A percentile compares a stretch with the other conserved stretches of the same genome.
Conservation (phyloP, 2,329 filamentous ascomycete genomes). For the Pyricularia sp. region DNA sequence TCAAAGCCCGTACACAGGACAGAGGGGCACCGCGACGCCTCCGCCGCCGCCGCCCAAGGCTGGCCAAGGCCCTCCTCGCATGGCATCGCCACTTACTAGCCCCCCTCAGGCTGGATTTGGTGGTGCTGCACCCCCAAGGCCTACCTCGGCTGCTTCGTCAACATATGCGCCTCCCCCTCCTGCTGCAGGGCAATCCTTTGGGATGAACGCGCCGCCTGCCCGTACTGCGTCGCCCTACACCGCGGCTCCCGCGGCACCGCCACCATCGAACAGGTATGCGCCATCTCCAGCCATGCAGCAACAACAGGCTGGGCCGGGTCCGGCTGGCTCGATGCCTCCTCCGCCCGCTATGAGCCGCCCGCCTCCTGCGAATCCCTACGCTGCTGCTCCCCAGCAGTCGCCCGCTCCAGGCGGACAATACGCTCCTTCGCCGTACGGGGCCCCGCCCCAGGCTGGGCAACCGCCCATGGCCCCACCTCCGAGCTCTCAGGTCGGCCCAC, state of each 20-base stretch:
- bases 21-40: constrained; percentile 53
- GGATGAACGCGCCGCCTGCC: constrained; percentile 44
- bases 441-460: constrained; percentile 10
- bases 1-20: constrained; percentile 42
- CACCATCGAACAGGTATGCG: constrained; percentile 65
- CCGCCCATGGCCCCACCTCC: constrained; percentile 25
- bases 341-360: constrained; percentile 29
- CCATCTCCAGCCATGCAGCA: constrained; percentile 47
- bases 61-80: constrained; percentile 52
- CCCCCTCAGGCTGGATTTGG: constrained; percentile 26
- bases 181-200: constrained; percentile 16
- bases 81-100: constrained; percentile 57
- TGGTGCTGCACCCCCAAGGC: constrained; percentile 30
- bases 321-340: constrained; percentile 24
- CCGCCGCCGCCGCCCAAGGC: constrained; percentile 71
- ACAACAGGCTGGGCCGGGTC: constrained; percentile 28
- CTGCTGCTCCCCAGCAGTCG: constrained; percentile 23
- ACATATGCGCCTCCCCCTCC: constrained; percentile 51
- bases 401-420: constrained; percentile 29
- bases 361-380: constrained; percentile 32
- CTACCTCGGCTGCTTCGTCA: constrained; percentile 45
- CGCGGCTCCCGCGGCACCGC: constrained; percentile 55
- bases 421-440: constrained; percentile 40
- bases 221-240: constrained; percentile 80
- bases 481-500: constrained; percentile 22